Evolutionary conservation across 352 stramenopile species (phyloP), one percentile per base, ranked within the genome.

Genomic region (Aphanomyces stellatus): DNA sequence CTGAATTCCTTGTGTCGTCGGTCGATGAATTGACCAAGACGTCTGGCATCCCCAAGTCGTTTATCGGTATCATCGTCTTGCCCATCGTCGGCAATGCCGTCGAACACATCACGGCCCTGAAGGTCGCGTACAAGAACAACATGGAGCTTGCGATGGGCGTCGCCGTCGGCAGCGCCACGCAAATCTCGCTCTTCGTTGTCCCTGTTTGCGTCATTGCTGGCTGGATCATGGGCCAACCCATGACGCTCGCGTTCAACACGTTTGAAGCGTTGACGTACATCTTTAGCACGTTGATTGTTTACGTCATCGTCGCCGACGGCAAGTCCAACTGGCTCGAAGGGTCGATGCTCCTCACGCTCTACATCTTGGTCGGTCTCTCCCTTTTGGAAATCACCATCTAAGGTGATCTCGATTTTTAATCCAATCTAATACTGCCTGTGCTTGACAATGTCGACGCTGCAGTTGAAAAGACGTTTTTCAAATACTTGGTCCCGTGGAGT

Each of bases 71-170:
- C 31, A 97, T 99, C 68, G 75, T 99, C 65, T 70, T 99, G 37
- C 96, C 96, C 1, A 96, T 99, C 34, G 96, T 99, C 22, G 96
- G 96, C 53, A 99, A 99, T 78, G 96, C 96, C 19, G 96, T 98
- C 4, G 96, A 99, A 76, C 96, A 99, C 73, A 91, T 98, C 42
- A 98, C 96, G 4, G 96, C 96, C 19, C 83, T 99, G 49, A 97
- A 96, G 28, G 96, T 99, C 6, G 96, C 96, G 27, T 88, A 97
- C 66, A 98, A 98, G 77, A 87, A 98, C 78, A 99, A 99, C 79
- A 98, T 99, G 95, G 96, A 99, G 83, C 81, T 99, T 10, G 90
- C 96, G 3, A 97, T 99, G 82, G 96, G 96, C 53, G 95, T 99
- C 27, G 96, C 96, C 24, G 82, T 99, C 22, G 96, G 96, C 33